Conservation (phyloP, 768 basidiomycete genomes). For the Omphalotus guepiniiformis region DNA sequence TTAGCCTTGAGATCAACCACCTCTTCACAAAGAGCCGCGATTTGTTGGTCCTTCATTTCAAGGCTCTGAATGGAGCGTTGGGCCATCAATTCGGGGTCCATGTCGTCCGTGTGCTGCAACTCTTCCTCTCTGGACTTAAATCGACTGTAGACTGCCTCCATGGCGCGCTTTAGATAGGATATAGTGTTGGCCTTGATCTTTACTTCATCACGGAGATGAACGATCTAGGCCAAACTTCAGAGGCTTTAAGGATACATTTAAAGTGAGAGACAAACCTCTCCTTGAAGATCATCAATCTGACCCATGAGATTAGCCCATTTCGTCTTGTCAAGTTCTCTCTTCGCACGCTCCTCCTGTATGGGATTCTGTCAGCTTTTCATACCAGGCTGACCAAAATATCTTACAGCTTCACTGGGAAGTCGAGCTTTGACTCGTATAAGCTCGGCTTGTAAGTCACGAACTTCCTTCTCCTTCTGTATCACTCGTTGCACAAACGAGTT, state of each 20-base stretch:
- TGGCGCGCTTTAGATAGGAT: constrained; percentile 73
- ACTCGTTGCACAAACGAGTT: constrained; percentile 77
- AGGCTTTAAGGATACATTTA: background rate
- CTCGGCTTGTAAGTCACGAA: constrained; percentile 67
- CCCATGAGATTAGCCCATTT: constrained; percentile 72
- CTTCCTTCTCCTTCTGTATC: constrained; percentile 82
- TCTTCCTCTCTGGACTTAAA: constrained; percentile 60
- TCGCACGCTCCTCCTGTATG: constrained; percentile 63
- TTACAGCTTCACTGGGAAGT: constrained; percentile 58
- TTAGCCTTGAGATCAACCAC: constrained; percentile 48
- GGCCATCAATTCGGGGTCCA: constrained; percentile 68
- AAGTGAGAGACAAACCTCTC: constrained; percentile 49
- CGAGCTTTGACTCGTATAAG: constrained; percentile 58
- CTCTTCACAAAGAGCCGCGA: constrained; percentile 45
- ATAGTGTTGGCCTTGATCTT: constrained; percentile 67
- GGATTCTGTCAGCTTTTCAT: background rate
- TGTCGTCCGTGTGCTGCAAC: constrained; percentile 39
- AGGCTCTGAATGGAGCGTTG: constrained; percentile 67
- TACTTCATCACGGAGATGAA: too few species aligned
- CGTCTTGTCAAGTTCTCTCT: constrained; percentile 68
- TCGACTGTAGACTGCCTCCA: constrained; percentile 84
- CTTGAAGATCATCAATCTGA: constrained; percentile 69
- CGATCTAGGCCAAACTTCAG: too few species aligned
- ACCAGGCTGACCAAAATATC: constrained; percentile 16
- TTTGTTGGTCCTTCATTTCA: constrained; percentile 64